Conservation (phyloP, 2,329 filamentous ascomycete genomes). For the Penicillium expansum region DNA sequence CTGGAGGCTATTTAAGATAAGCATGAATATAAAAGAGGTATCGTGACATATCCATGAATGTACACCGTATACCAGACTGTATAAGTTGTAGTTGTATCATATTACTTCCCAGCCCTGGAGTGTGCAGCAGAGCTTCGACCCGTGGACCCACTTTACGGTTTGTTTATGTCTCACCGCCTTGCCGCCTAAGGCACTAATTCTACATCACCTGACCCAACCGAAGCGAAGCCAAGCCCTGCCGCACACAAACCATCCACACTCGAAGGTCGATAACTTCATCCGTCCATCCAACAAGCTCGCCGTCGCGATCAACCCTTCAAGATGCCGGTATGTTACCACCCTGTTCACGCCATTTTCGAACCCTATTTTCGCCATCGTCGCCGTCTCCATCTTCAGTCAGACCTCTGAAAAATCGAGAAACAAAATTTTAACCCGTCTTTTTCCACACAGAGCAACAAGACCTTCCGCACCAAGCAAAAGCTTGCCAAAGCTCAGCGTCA, state of each 20-base stretch:
- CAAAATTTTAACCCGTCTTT: constrained; percentile 14
- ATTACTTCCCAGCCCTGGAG: not conserved
- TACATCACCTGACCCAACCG: constrained; percentile 35
- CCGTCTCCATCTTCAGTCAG: constrained; percentile 1
- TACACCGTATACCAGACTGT: not conserved
- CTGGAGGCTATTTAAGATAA: not conserved
- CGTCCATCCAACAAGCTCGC: constrained; percentile 39
- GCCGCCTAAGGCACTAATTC: constrained; percentile 17
- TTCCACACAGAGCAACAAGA: constrained; percentile 84
- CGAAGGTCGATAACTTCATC: constrained; percentile 38
- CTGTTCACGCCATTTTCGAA: not conserved
- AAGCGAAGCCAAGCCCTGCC: constrained; percentile 44
- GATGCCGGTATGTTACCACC: constrained; percentile 52
- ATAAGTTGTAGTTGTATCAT: not conserved
- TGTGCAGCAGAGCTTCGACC: not conserved
- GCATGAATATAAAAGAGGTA: too few species aligned
- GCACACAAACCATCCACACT: constrained; percentile 40
- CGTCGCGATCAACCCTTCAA: constrained; percentile 48
- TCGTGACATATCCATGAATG: too few species aligned
- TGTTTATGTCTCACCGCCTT: constrained; percentile 8
- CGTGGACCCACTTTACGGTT: not conserved
- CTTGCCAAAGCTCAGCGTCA: constrained; percentile 99
- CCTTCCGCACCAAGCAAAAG: constrained; percentile 99
- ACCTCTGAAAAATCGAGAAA: not conserved
- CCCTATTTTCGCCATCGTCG: constrained; percentile 5